Conservation (phyloP, 106 monocot species). For the Platanthera zijinensis region DNA sequence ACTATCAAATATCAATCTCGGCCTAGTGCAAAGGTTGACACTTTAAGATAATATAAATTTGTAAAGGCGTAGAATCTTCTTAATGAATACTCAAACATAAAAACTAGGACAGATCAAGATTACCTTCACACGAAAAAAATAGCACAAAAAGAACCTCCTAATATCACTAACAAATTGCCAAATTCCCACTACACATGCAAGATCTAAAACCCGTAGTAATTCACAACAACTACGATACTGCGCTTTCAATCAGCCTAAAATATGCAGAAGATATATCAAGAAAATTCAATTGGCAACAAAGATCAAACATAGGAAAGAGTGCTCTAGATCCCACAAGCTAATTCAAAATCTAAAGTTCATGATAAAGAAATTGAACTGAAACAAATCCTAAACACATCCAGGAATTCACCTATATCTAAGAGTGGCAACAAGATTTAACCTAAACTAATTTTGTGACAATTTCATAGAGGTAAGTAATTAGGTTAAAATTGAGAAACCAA, state of each 20-base stretch:
- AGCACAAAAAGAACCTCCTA: background rate
- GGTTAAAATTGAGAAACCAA: background rate
- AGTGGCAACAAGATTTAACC: background rate
- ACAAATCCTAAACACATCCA: background rate
- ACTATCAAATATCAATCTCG: too few species aligned
- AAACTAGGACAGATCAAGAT: background rate
- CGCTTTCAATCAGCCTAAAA: background rate
- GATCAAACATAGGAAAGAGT: background rate
- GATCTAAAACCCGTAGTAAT: background rate
- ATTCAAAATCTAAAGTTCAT: background rate
- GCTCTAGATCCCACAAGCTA: background rate
- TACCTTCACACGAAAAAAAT: background rate
- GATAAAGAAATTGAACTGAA: background rate
- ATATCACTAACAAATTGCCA: background rate
- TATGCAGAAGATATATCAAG: background rate
- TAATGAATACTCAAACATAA: background rate
- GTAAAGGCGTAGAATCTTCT: background rate
- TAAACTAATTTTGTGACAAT: background rate
- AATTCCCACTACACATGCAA: background rate
- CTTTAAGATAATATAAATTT: too few species aligned
- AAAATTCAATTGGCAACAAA: background rate
- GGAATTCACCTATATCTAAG: background rate
- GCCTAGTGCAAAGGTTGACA: too few species aligned
- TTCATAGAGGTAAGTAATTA: background rate
- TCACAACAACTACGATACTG: background rate